A percentile compares a stretch with the other conserved stretches of the same genome.
Evolutionary conservation across 1,139 yeast species (phyloP).

Genomic region (Pichia kudriavzevii): DNA sequence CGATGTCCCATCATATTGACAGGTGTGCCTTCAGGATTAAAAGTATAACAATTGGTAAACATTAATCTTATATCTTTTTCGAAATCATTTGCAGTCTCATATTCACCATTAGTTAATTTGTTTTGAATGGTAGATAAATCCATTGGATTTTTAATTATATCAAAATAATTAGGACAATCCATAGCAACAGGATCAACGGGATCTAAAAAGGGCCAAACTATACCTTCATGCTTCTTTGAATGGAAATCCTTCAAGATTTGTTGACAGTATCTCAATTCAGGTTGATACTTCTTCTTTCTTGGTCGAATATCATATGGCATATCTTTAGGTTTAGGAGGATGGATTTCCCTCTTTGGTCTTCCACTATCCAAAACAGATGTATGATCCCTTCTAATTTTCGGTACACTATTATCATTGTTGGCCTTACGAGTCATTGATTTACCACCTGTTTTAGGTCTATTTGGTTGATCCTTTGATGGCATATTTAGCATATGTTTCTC

Average conservation of each 20-base stretch:
- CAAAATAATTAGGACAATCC: slow-evolving; percentile 83
- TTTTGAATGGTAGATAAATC: slow-evolving; percentile 81
- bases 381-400: slow-evolving; percentile 51
- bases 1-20: slow-evolving; percentile 94
- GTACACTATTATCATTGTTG: slow-evolving; percentile 32
- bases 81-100: slow-evolving; percentile 83
- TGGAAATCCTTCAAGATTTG: slow-evolving; percentile 74
- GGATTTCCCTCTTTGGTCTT: slow-evolving; percentile 91
- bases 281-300: slow-evolving; percentile 83
- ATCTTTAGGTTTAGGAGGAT: slow-evolving; percentile 93
- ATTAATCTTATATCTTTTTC: slow-evolving; percentile 76
- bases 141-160: slow-evolving; percentile 88
- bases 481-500: slow-evolving; percentile 89
- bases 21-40: slow-evolving; percentile 93
- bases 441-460: slow-evolving; percentile 14
- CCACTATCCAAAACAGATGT: slow-evolving; percentile 37
- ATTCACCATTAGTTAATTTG: slow-evolving; percentile 77
- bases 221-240: slow-evolving; percentile 75
- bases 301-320: slow-evolving; percentile 88
- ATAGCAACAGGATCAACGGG: slow-evolving; percentile 96
- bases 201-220: slow-evolving; percentile 81
- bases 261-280: slow-evolving; percentile 82
- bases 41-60: slow-evolving; percentile 80
- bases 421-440: slow-evolving; percentile 10
- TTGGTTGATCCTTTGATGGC: slow-evolving; percentile 69